Evolutionary conservation across 2,329 filamentous ascomycete genomes (phyloP).

Genomic region (Orbilia javanica): DNA sequence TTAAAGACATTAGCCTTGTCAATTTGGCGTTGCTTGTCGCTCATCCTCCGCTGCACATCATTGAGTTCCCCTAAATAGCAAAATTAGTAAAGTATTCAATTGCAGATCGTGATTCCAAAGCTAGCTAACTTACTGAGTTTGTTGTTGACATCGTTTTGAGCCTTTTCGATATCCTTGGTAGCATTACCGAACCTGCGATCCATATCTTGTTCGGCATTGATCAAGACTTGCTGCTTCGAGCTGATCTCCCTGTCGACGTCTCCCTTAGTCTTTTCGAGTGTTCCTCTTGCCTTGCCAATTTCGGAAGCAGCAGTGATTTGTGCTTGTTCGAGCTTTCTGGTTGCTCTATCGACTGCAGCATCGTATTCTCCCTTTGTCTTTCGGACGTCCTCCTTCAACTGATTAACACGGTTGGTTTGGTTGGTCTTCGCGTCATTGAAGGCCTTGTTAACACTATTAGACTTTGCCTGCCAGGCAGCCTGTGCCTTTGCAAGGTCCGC

Average conservation of each 20-base stretch:
- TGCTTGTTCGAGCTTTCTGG: conserved; percentile 17
- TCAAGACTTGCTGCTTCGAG: conserved; percentile 10
- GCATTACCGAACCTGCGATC: conserved; percentile 23
- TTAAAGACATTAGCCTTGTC: conserved; percentile 6
- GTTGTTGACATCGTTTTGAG: conserved; percentile 10
- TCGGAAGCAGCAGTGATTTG: conserved; percentile 16
- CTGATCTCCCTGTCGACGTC: conserved; percentile 27
- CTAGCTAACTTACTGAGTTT: neutral
- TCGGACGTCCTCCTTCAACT: conserved; percentile 10
- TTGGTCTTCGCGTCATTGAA: conserved; percentile 11
- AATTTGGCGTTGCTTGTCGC: conserved; percentile 10
- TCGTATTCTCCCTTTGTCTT: conserved; percentile 23
- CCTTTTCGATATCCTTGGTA: conserved; percentile 14
- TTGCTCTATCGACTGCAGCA: conserved; percentile 21
- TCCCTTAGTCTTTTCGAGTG: conserved; percentile 12
- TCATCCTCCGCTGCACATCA: neutral
- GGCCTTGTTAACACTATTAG: conserved; percentile 13
- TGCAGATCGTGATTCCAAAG: neutral
- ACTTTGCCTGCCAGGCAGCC: conserved; percentile 11
- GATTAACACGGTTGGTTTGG: conserved; percentile 4
- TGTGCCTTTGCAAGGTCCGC: conserved; percentile 15
- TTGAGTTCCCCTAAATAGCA: neutral
- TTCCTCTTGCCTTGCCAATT: conserved; percentile 21
- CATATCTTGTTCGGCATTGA: conserved; percentile 18
- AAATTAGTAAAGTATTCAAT: neutral